Percentiles rank a stretch among this genome's conserved stretches.
phyloP scores from a whole-genome alignment of 176 grass and related monocot species.

The Cocos nucifera region DNA sequence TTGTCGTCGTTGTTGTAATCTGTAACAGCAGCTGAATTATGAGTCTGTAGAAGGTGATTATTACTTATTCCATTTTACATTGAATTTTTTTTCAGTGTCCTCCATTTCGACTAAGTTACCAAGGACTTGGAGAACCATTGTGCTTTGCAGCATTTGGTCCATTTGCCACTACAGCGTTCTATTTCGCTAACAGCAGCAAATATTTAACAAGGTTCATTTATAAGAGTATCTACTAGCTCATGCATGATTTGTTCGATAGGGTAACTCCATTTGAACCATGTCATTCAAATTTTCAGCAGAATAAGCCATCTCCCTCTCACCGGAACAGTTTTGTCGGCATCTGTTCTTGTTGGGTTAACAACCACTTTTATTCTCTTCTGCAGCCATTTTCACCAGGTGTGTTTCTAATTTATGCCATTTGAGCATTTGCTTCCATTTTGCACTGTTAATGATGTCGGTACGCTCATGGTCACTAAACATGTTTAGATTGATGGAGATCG shows the following conservation, averaged over 20 bases:
- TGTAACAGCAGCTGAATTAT: too few relatives aligned
- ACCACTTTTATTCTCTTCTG: slow-evolving; percentile 97
- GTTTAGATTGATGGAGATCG: slow-evolving; percentile 74
- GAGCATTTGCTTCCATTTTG: neutral
- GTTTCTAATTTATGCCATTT: neutral
- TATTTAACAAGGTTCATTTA: slow-evolving; percentile 29
- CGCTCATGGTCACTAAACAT: slow-evolving; percentile 2
- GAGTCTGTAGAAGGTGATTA: too few relatives aligned
- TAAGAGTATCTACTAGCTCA: slow-evolving; percentile 8
- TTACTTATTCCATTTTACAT: too few relatives aligned
- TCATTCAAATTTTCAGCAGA: slow-evolving; percentile 35
- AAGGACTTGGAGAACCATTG: slow-evolving; percentile 75
- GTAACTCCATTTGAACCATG: neutral
- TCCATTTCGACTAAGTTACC: slow-evolving; percentile 84
- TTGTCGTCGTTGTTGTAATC: too few relatives aligned
- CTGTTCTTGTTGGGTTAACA: slow-evolving; percentile 79
- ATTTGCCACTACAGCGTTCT: slow-evolving; percentile 77
- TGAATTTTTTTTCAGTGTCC: slow-evolving; percentile 45
- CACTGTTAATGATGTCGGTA: slow-evolving; percentile 7
- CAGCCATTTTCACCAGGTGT: slow-evolving; percentile 96
- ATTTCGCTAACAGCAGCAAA: slow-evolving; percentile 56
- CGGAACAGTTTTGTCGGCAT: slow-evolving; percentile 54
- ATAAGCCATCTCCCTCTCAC: slow-evolving; percentile 40
- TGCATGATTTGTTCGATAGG: neutral
- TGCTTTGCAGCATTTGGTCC: slow-evolving; percentile 94